Base-by-base conservation (phyloP, 73 alveolate species). In the Halteria grandinella region DNA sequence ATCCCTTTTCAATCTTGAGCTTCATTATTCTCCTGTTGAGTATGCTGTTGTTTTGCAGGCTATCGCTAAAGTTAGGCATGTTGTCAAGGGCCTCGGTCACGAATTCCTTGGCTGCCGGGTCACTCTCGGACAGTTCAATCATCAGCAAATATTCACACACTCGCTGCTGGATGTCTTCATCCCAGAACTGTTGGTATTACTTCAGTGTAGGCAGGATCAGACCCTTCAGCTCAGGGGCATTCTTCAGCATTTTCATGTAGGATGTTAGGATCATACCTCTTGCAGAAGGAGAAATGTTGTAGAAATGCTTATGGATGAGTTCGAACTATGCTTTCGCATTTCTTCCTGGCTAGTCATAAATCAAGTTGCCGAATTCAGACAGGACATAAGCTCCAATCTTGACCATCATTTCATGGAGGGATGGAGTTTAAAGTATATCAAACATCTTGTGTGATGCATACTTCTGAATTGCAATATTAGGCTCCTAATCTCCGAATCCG, bases 121-220 rank as follows among this genome's bases (percentile, higher is more conserved):
- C 96, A 45, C 69, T 82, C 47, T 79, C 86, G 43, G 83, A 71
- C 54, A 28, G 45, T 44, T 92, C 84, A 64, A 93, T 73, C 73
- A 97, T 74, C 24, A 79, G 83, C 32, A 83, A 85, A 81, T 95
- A 97, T 74, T 97, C 99, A 36, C 90, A 59, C 6, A 97, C 98
- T 89, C 99, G 91, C 91, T 97, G 94, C 79, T 97, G 96, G 55
- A 97, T 84, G 70, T 97, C 99, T 32, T 98, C 97, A 64, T 97
- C 98, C 98, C 97, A 93, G 71, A 93, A 92, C 53, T 86, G 95
- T 47, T 91, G 81, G 79, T 92, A 93, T 48, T 84, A 89, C 85
- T 95, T 95, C 74, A 94, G 91, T 59, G 95, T 76, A 48, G 93
- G 95, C 21, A 84, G 69, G 8, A 94, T 93, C 55, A 69, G 63